A percentile compares a stretch with the other conserved stretches of the same genome.
Conservation (phyloP, 208 protist species). For the Crithidia bombi region DNA sequence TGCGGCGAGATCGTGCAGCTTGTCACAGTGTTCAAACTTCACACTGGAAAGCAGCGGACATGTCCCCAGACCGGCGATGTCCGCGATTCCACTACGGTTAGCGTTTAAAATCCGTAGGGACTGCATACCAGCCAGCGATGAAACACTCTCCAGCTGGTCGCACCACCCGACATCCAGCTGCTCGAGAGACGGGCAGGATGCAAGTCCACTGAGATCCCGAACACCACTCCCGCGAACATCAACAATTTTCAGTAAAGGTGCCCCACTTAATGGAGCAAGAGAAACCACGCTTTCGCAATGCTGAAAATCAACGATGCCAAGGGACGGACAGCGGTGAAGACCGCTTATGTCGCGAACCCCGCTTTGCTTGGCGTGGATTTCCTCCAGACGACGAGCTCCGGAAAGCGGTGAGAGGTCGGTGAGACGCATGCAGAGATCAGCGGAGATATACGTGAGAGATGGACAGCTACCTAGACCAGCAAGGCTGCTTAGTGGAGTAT, state of each 20-base stretch:
- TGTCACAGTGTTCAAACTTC: slow-evolving; percentile 18
- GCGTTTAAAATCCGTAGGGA: slow-evolving; percentile 3
- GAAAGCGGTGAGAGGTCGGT: slow-evolving; percentile 11
- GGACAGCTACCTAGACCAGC: background rate
- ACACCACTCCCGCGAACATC: slow-evolving; percentile 14
- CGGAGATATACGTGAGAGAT: background rate
- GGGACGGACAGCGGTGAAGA: slow-evolving; percentile 9
- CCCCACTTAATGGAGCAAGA: background rate
- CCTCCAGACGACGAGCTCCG: slow-evolving; percentile 1
- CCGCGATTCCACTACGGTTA: slow-evolving; percentile 8
- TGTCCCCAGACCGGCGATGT: background rate
- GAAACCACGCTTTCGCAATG: slow-evolving; percentile 6
- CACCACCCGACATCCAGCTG: slow-evolving; percentile 20
- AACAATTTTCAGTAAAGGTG: background rate
- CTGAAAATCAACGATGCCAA: slow-evolving; percentile 9
- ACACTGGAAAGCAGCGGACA: background rate
- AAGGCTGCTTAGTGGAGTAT: background rate
- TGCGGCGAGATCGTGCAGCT: background rate
- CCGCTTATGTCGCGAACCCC: background rate
- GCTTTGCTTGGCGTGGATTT: slow-evolving; percentile 13
- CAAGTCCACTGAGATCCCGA: slow-evolving; percentile 3
- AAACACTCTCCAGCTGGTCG: background rate
- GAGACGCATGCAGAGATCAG: slow-evolving; percentile 2
- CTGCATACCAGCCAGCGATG: slow-evolving; percentile 2
- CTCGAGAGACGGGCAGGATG: slow-evolving; percentile 2